Conservation (phyloP, 352 stramenopile genomes). For the Peronospora belbahrii region DNA sequence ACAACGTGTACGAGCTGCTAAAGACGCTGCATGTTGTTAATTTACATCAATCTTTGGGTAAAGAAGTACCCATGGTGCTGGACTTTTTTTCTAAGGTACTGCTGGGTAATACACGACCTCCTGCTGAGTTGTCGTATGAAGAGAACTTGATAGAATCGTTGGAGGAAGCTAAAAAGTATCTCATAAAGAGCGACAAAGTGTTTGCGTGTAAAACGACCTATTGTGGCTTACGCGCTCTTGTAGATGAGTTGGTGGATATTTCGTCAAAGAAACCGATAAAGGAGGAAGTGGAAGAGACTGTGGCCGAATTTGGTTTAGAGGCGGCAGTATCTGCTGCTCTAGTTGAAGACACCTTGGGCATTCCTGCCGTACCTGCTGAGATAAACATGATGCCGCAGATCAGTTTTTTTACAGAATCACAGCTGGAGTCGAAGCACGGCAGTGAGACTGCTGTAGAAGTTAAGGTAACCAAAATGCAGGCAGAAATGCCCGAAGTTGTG, state of each 20-base stretch:
- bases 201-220: constrained; percentile 75
- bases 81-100: constrained; percentile 83
- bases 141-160: constrained; percentile 76
- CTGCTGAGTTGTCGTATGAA: constrained; percentile 65
- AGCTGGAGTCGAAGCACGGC: constrained; percentile 31
- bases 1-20: constrained; percentile 54
- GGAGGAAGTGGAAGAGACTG: not conserved
- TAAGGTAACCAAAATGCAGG: constrained; percentile 1
- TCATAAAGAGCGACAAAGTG: constrained; percentile 55
- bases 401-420: constrained; percentile 83
- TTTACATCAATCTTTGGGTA: constrained; percentile 54
- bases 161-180: constrained; percentile 68
- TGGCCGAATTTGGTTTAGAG: constrained; percentile 1
- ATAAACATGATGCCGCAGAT: constrained; percentile 58
- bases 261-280: constrained; percentile 9
- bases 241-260: constrained; percentile 38
- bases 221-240: constrained; percentile 41
- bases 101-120: constrained; percentile 69
- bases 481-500: constrained; percentile 19
- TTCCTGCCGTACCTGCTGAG: constrained; percentile 19
- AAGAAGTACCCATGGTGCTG: constrained; percentile 73
- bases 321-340: constrained; percentile 4
- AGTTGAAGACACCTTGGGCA: constrained; percentile 2
- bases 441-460: constrained; percentile 1
- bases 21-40: constrained; percentile 78